Conservation (phyloP, 2,329 filamentous ascomycete species). For the Talaromyces sp. region DNA sequence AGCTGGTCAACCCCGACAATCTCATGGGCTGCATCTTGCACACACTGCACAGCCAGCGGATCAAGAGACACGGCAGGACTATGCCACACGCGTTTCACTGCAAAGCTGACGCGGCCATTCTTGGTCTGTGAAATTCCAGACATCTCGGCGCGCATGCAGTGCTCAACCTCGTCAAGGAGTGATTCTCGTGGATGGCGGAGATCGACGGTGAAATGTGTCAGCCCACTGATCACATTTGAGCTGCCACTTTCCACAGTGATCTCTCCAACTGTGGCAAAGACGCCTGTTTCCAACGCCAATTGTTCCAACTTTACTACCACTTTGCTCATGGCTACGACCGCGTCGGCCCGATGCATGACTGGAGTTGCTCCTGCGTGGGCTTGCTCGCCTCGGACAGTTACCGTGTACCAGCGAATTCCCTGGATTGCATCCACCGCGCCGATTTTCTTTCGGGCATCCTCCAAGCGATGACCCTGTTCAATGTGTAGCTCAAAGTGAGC, state of each 20-base stretch:
- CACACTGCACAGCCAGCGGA: neutral
- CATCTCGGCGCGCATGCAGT: neutral
- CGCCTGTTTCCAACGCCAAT: slow-evolving; percentile 53
- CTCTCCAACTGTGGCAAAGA: slow-evolving; percentile 63
- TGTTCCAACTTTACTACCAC: slow-evolving; percentile 61
- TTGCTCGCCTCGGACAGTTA: slow-evolving; percentile 61
- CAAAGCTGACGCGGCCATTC: neutral
- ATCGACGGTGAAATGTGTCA: slow-evolving; percentile 62
- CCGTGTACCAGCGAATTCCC: slow-evolving; percentile 64
- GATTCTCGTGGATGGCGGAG: slow-evolving; percentile 48
- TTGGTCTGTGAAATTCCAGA: neutral
- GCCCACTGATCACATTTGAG: slow-evolving; percentile 64
- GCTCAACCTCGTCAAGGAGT: neutral
- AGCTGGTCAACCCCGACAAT: neutral
- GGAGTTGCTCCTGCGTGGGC: slow-evolving; percentile 69
- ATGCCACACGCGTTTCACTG: neutral
- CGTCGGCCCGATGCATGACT: slow-evolving; percentile 57
- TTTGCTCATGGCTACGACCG: slow-evolving; percentile 59
- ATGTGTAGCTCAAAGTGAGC: slow-evolving; percentile 80
- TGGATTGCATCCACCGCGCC: slow-evolving; percentile 65
- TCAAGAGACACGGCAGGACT: neutral
- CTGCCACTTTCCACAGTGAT: slow-evolving; percentile 58
- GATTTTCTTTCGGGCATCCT: slow-evolving; percentile 56
- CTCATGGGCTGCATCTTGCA: neutral
- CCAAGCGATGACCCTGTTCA: slow-evolving; percentile 70